A percentile compares a stretch with the other conserved stretches of the same genome.
These are phyloP conservation scores for Amniculicola lignicola DNA, from an alignment of 495 filamentous ascomycete species.

Conservation along the genomic window DNA sequence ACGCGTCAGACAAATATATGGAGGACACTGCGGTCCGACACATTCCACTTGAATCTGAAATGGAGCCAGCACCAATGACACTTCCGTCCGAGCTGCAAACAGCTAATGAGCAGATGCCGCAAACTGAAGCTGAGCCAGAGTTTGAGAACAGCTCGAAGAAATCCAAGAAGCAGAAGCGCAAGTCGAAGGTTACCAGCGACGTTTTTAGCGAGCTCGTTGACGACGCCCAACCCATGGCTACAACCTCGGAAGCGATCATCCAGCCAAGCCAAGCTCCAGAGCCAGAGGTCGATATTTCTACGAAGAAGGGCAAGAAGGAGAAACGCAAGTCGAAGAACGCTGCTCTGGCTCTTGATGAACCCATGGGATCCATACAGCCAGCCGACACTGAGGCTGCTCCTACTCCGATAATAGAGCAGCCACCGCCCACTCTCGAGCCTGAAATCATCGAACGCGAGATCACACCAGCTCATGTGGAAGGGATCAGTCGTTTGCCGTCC, in stretches of 20 bases:
- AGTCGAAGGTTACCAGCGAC: not conserved
- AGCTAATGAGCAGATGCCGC: too few relatives aligned
- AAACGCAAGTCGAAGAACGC: constrained; percentile 28
- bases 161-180: constrained; percentile 15
- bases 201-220: not conserved
- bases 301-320: constrained; percentile 24
- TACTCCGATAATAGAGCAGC: not conserved
- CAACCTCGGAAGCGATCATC: too few relatives aligned
- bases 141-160: constrained; percentile 4
- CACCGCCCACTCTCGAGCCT: not conserved
- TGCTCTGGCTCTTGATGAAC: not conserved
- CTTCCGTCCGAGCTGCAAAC: too few relatives aligned
- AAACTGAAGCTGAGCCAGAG: not conserved
- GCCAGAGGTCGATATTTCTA: not conserved
- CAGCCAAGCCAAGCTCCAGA: not conserved
- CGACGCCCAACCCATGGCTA: not conserved
- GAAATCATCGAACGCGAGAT: not conserved
- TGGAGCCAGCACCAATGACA: too few relatives aligned
- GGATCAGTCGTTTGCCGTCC: too few relatives aligned
- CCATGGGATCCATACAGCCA: not conserved
- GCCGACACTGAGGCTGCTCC: not conserved
- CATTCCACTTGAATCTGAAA: not conserved
- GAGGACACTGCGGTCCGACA: not conserved
- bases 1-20: not conserved
- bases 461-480: too few relatives aligned